phyloP scores from a whole-genome alignment of 495 filamentous ascomycete genomes.

The Margaritispora aquatica region DNA sequence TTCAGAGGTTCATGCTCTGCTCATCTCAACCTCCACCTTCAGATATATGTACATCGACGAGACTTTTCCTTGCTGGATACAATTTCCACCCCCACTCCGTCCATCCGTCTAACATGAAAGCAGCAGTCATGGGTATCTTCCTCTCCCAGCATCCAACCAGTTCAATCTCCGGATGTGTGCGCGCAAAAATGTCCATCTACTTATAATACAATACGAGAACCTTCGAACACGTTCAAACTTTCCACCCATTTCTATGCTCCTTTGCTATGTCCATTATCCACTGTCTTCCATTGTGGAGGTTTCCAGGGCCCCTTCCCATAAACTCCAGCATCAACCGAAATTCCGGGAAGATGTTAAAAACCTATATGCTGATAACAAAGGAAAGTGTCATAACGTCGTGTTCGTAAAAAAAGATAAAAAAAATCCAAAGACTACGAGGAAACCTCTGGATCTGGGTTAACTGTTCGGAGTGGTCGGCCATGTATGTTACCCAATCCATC shows the following conservation, averaged over 20 bases:
- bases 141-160: not conserved
- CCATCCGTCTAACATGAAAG: not conserved
- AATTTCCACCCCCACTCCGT: not conserved
- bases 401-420: constrained; percentile 6
- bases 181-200: not conserved
- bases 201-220: not conserved
- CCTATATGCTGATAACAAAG: constrained; percentile 9
- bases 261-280: not conserved
- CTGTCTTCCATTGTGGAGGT: not conserved
- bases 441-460: constrained; percentile 39
- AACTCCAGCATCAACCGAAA: constrained; percentile 12
- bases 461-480: constrained; percentile 42
- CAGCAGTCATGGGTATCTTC: not conserved
- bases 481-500: too few species aligned
- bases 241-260: not conserved
- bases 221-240: not conserved
- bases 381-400: constrained; percentile 9
- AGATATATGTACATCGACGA: too few species aligned
- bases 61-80: too few species aligned
- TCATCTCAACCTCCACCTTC: too few species aligned
- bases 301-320: not conserved
- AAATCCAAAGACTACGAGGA: not conserved
- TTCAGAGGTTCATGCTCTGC: too few species aligned
- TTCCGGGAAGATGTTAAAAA: constrained; percentile 2
- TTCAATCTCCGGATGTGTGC: not conserved